Base-by-base conservation (phyloP, 805 yeast genomes). In the Metschnikowia koreensis region DNA sequence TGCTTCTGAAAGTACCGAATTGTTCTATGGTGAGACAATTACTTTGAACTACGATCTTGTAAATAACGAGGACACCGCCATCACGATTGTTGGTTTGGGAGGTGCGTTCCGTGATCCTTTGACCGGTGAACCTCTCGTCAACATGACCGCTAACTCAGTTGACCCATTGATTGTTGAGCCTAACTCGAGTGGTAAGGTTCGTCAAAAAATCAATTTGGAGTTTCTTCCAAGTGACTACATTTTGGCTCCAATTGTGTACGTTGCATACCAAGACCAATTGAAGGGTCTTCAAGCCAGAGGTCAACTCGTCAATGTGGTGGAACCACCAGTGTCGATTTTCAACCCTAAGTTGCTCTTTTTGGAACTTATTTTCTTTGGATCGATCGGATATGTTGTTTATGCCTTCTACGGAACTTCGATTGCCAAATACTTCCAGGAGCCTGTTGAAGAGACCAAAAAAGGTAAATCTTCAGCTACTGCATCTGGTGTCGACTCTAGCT, bases 261-360 rank as follows among this genome's bases (percentile, higher is more conserved):
- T 84, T 43, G 71, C 76, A 31, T 75, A 72, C 61, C 71, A 79
- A 34, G 79, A 80, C 8, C 68, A 78, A 46, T 64, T 83, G 59
- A 77, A 81, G 69, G 71, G 74, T 56, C 72, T 87, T 39, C 82
- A 82, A 47, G 77, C 86, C 28, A 75, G 80, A 61, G 79, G 82
- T 46, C 84, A 82, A 61, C 69, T 84, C 53, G 71, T 87, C 42
- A 66, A 73, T 22, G 80, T 91, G 51, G 68, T 68, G 10, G 96
- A 90, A 60, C 80, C 79, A 37, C 79, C 84, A 51, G 73, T 91
- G 60, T 85, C 96, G 0, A 57, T 84, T 48, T 83, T 86, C 70
- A 81, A 87, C 65, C 94, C 92, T 12, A 83, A 84, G 68, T 79
- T 90, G 62, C 64, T 89, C 52, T 66, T 87, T 36, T 79, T 87